Evolutionary conservation across 2,329 filamentous ascomycete species (phyloP), one percentile per base, ranked within the genome.

Genomic region (Aspergillus japonicus): DNA sequence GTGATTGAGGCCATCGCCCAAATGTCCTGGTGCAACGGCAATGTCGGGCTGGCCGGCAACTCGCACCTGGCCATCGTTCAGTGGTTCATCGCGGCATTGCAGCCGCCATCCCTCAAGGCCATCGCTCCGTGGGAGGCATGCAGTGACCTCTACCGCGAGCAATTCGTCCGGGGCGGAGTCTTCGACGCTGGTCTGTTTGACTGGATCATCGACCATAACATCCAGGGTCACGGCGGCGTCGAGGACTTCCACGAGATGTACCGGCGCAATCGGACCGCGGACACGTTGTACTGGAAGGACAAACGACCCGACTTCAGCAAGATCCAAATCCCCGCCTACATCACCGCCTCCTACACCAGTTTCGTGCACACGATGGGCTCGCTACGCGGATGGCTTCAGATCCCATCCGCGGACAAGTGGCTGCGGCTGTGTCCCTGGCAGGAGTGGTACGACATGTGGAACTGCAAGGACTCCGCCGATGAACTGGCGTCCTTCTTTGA

Each of bases 401-500:
- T 59, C 12, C 14, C 55, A 21, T 54, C 58, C 1, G 19, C 49
- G 6, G 21, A 61, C 12, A 61, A 62, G 19, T 62, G 61, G 58
- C 58, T 62, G 42, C 58, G 61, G 2, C 57, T 59, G 29, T 59
- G 59, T 24, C 58, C 61, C 16, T 62, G 59, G 47, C 61, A 62
- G 49, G 61, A 62, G 29, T 62, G 61, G 61, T 62, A 53, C 26
- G 61, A 62, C 49, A 54, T 62, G 7, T 62, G 61, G 61, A 59
- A 59, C 16, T 60, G 59, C 35, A 50, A 35, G 3, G 54, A 61
- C 2, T 56, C 57, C 1, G 54, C 47, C 14, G 19, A 29, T 14
- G 61, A 62, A 5, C 44, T 62, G 6, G 29, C 54, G 0, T 52
- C 33, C 2, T 62, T 62, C 26, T 62, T 62, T 19, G 60, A 59